These are phyloP conservation scores for Cercospora zeae-maydis DNA, from an alignment of 2,329 filamentous ascomycete genomes.

Conservation along the genomic window DNA sequence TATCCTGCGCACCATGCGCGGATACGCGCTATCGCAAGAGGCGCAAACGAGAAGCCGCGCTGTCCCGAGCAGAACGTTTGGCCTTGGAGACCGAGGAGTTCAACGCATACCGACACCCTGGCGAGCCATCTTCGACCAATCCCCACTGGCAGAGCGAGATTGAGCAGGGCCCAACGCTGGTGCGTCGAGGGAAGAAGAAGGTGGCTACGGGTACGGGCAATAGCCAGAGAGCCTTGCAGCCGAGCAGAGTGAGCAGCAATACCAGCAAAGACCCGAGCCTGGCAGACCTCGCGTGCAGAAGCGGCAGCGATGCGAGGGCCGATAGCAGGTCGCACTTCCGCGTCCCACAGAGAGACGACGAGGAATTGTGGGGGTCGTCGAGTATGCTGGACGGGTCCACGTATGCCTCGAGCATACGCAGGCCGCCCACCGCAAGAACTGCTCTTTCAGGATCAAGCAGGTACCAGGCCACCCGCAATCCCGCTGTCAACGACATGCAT, in stretches of 20 bases:
- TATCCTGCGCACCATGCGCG: slow-evolving; percentile 75
- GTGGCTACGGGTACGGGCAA: slow-evolving; percentile 21
- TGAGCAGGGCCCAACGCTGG: slow-evolving; percentile 63
- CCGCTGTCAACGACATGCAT: slow-evolving; percentile 68
- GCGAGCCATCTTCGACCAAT: slow-evolving; percentile 76
- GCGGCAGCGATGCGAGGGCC: slow-evolving; percentile 26
- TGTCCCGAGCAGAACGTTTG: slow-evolving; percentile 54
- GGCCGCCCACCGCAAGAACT: slow-evolving; percentile 35
- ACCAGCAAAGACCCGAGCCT: slow-evolving; percentile 41
- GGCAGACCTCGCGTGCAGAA: slow-evolving; percentile 25
- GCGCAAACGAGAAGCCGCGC: slow-evolving; percentile 62
- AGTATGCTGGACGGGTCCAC: slow-evolving; percentile 23
- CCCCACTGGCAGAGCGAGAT: slow-evolving; percentile 88
- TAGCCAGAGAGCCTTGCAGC: slow-evolving; percentile 15
- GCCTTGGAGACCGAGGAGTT: slow-evolving; percentile 59
- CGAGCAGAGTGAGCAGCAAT: slow-evolving; percentile 44
- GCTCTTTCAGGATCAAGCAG: slow-evolving; percentile 29
- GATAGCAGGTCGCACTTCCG: slow-evolving; percentile 67
- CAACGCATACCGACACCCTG: slow-evolving; percentile 67
- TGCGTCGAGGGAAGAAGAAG: slow-evolving; percentile 45
- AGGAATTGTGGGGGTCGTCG: slow-evolving; percentile 71
- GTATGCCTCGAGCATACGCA: slow-evolving; percentile 31
- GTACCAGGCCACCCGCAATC: slow-evolving; percentile 34
- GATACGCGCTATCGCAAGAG: slow-evolving; percentile 67
- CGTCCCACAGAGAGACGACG: slow-evolving; percentile 82